phyloP scores from a whole-genome alignment of 306 rosid genomes.

The Trifolium dubium region DNA sequence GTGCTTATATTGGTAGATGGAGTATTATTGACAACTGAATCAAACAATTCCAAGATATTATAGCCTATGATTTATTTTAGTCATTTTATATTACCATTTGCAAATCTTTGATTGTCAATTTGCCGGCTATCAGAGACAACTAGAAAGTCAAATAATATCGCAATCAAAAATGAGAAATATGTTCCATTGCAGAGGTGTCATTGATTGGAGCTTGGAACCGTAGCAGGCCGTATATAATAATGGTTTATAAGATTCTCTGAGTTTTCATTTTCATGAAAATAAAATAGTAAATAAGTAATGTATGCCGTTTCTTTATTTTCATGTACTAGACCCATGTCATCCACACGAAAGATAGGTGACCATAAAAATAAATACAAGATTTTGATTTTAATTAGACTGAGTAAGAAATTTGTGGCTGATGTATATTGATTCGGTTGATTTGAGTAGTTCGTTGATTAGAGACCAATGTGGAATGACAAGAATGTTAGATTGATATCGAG shows the following conservation, averaged over 20 bases:
- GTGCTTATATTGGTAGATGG: slow-evolving; percentile 40
- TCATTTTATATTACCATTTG: slow-evolving; percentile 11
- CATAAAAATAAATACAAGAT: no score
- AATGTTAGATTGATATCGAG: no score
- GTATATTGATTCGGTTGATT: no score
- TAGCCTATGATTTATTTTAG: slow-evolving; percentile 12
- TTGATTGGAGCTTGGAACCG: slow-evolving; percentile 14
- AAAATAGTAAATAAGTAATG: not conserved
- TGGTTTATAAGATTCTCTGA: not conserved
- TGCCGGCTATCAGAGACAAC: slow-evolving; percentile 47
- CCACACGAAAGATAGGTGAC: not conserved
- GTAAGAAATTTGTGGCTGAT: no score
- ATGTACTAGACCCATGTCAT: not conserved
- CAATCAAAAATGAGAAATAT: slow-evolving; percentile 25
- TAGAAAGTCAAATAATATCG: slow-evolving; percentile 46
- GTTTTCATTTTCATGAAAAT: not conserved
- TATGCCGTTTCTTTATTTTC: not conserved
- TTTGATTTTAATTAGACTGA: no score
- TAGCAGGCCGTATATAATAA: slow-evolving; percentile 37
- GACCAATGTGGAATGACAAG: no score
- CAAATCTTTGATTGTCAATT: slow-evolving; percentile 15
- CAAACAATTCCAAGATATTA: slow-evolving; percentile 46
- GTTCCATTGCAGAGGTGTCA: not conserved
- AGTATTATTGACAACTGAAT: slow-evolving; percentile 51
- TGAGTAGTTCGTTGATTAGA: no score